Percentiles rank a stretch among this genome's conserved stretches.
Evolutionary conservation across 495 filamentous ascomycete genomes (phyloP).

Genomic region (Podospora fimiseda): DNA sequence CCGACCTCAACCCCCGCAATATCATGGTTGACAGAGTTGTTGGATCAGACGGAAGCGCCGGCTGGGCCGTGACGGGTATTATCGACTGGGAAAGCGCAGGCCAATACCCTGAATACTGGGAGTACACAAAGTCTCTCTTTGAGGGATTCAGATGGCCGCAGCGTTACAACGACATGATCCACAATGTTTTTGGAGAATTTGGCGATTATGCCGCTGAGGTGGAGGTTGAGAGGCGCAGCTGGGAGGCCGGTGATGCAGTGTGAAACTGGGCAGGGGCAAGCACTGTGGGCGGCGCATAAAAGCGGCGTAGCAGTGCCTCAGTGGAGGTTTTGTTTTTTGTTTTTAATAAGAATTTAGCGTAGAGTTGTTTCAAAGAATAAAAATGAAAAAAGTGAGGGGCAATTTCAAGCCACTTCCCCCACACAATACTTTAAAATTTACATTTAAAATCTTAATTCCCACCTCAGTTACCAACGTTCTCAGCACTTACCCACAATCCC

Average conservation of each 20-base stretch:
- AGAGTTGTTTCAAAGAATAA: no score
- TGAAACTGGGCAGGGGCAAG: no score
- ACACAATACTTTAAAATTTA: no score
- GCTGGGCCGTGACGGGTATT: constrained; percentile 28
- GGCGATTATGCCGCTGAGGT: constrained; percentile 24
- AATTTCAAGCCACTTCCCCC: no score
- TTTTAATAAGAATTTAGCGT: no score
- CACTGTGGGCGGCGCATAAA: no score
- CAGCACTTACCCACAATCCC: no score
- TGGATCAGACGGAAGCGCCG: constrained; percentile 13
- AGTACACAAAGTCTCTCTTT: constrained; percentile 32
- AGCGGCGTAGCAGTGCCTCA: no score
- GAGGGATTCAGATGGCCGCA: constrained; percentile 21
- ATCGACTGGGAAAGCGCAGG: constrained; percentile 45
- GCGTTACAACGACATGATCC: constrained; percentile 20
- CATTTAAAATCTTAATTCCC: no score
- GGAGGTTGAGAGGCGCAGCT: constrained; percentile 21
- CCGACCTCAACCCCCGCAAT: constrained; percentile 43
- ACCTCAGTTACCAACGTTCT: no score
- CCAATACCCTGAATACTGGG: constrained; percentile 50
- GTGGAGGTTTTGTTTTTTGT: no score
- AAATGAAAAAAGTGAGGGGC: no score
- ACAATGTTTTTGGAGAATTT: constrained; percentile 20
- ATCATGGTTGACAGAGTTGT: constrained; percentile 29
- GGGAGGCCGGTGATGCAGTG: constrained; percentile 19